Evolutionary conservation across 1,284 basidiomycete genomes (phyloP).

Genomic region (Phellopilus nigrolimitatus): DNA sequence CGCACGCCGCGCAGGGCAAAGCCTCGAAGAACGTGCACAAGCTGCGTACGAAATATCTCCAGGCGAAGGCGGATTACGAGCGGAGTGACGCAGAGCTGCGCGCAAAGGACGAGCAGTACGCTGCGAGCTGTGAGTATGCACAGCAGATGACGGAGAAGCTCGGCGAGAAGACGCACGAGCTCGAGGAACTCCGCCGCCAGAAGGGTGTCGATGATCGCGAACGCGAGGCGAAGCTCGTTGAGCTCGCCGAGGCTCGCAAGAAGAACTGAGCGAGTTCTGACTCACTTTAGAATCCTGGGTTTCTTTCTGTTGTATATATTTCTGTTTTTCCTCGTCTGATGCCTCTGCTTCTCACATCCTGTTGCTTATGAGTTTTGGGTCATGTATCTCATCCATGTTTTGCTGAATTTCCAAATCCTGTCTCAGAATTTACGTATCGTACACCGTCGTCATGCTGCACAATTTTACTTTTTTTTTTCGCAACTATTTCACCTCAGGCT

Average conservation of each 20-base stretch:
- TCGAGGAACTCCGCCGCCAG: conserved; percentile 36
- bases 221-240: conserved; percentile 31
- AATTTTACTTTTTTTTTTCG: too few relatives aligned
- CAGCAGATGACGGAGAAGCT: conserved; percentile 24
- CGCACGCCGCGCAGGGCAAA: conserved; percentile 32
- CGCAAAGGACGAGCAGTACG: conserved; percentile 21
- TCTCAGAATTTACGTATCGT: background rate
- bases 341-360: background rate
- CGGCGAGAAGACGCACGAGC: conserved; percentile 33
- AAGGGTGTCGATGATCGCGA: conserved; percentile 41
- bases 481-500: too few relatives aligned
- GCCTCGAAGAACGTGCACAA: conserved; percentile 35
- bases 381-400: background rate
- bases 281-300: background rate
- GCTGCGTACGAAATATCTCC: conserved; percentile 28
- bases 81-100: conserved; percentile 21
- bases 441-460: too few relatives aligned
- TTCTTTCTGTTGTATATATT: background rate
- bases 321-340: background rate
- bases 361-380: background rate
- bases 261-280: background rate
- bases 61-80: conserved; percentile 21
- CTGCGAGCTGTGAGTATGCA: conserved; percentile 24
- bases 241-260: conserved; percentile 6
- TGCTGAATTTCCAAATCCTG: background rate